Conservation (phyloP, 306 rosid species). For the Mimosa bimucronata region DNA sequence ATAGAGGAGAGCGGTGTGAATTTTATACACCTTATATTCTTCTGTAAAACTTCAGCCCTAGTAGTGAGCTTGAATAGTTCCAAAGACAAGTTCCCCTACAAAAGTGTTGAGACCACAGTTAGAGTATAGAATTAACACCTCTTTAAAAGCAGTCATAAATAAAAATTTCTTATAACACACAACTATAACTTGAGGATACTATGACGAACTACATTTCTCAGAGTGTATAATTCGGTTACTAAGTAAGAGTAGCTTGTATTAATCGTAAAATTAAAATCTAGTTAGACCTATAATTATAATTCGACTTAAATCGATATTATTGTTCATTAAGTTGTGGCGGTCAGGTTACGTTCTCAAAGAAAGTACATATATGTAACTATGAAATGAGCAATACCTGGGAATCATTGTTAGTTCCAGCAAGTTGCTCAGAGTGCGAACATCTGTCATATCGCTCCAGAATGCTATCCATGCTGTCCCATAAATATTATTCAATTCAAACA, state of each 20-base stretch:
- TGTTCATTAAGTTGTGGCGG: neutral
- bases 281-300: no score
- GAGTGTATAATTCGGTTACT: no score
- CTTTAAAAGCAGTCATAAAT: no score
- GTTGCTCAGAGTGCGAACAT: slow-evolving; percentile 47
- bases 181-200: no score
- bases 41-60: slow-evolving; percentile 68
- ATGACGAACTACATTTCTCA: no score
- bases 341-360: neutral
- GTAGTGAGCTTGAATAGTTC: slow-evolving; percentile 66
- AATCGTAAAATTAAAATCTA: no score
- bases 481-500: neutral
- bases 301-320: no score
- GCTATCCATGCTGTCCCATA: slow-evolving; percentile 65
- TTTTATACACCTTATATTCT: slow-evolving; percentile 64
- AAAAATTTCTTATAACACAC: no score
- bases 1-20: neutral
- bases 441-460: slow-evolving; percentile 78
- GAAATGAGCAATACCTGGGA: slow-evolving; percentile 51
- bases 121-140: neutral
- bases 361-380: neutral
- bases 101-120: neutral
- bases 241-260: no score
- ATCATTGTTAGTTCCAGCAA: slow-evolving; percentile 41
- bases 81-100: slow-evolving; percentile 56